Evolutionary conservation across 1,284 basidiomycete species (phyloP), one percentile per base, ranked within the genome.

Genomic region (Polyporus tsugae): DNA sequence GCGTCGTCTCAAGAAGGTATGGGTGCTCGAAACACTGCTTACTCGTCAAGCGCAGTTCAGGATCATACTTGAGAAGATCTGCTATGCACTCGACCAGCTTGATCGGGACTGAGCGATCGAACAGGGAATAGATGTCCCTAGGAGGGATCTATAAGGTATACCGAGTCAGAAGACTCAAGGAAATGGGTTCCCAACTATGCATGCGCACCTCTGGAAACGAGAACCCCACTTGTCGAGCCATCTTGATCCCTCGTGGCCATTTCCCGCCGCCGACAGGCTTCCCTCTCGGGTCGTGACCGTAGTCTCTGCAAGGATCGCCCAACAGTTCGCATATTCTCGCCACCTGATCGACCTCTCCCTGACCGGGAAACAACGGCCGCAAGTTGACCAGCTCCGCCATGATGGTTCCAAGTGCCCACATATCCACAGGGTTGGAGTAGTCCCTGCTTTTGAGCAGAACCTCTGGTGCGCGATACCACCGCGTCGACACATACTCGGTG

Each of bases 391-490:
- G 87, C 81, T 99, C 98, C 9, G 97, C 95, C 85, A 99, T 92
- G 79, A 99, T 99, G 5, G 98, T 97, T 29, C 98, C 98, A 59
- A 99, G 84, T 1, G 98, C 98, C 98, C 98, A 99, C 92, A 99
- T 95, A 80, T 99, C 98, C 42, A 99, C 97, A 0, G 98, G 96
- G 74, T 94, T 94, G 19, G 95, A 96, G 78, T 99, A 99, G 78
- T 98, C 92, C 67, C 91, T 88, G 75, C 95, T 95, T 67, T 96
- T 87, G 46, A 99, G 86, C 25, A 99, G 85, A 4, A 99, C 96
- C 80, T 99, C 98, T 17, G 98, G 98, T 0, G 98, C 98, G 69
- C 98, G 94, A 82, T 99, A 99, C 98, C 98, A 99, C 58, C 98
- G 87, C 35, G 98, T 99, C 36, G 96, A 96, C 35, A 99, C 98